phyloP scores from a whole-genome alignment of 768 basidiomycete species.

The Agaricus subrufescens region DNA sequence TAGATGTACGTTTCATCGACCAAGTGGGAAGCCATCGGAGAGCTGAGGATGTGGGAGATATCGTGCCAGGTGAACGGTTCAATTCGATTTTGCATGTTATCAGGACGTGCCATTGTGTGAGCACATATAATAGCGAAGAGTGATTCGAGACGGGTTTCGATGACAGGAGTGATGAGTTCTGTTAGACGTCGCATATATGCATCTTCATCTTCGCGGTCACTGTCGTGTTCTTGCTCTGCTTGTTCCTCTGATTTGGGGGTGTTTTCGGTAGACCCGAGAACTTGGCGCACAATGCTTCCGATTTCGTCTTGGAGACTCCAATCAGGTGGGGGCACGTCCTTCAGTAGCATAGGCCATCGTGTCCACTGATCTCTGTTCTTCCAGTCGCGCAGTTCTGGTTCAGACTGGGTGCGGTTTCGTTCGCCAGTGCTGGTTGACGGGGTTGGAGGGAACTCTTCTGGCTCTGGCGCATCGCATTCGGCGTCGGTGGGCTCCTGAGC shows the following conservation, averaged over 20 bases:
- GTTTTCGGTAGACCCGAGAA: conserved; percentile 18
- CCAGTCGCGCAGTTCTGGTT: conserved; percentile 16
- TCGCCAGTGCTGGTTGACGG: neutral
- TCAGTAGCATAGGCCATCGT: conserved; percentile 64
- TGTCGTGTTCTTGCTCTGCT: neutral
- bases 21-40: conserved; percentile 3
- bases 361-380: conserved; percentile 57
- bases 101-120: conserved; percentile 7
- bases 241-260: conserved; percentile 9
- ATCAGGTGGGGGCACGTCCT: conserved; percentile 62
- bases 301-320: conserved; percentile 73
- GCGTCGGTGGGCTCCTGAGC: neutral
- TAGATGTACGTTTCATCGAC: conserved; percentile 7
- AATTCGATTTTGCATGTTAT: conserved; percentile 12
- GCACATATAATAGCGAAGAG: conserved; percentile 6
- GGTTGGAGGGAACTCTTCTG: neutral
- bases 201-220: conserved; percentile 17
- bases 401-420: conserved; percentile 16
- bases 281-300: conserved; percentile 35
- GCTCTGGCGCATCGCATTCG: neutral
- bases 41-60: conserved; percentile 6
- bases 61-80: conserved; percentile 10
- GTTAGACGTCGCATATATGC: conserved; percentile 6
- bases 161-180: conserved; percentile 1
- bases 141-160: conserved; percentile 8